Evolutionary conservation across 495 filamentous ascomycete species (phyloP), one percentile per base, ranked within the genome.

Genomic region (Hypomontagnella monticulosa): DNA sequence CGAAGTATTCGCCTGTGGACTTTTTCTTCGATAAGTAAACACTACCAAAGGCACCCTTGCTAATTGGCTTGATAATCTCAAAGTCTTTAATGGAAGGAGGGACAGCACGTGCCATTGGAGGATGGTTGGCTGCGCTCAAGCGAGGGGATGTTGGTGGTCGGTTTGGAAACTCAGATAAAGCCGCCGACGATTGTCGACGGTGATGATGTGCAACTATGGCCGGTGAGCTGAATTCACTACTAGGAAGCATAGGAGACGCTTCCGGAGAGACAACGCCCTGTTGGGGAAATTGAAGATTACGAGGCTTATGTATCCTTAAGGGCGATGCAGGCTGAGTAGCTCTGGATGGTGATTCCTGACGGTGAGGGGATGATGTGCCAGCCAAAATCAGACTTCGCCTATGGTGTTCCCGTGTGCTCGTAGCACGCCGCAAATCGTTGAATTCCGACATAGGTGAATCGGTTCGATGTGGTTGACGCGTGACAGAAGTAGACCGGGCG

Each of bases 61-160:
- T 99, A 73, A 99, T 99, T 19, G 95, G 95, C 68, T 99, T 99
- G 77, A 99, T 97, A 69, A 99, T 97, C 70, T 99, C 95, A 73
- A 99, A 99, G 71, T 99, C 95, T 71, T 97, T 98, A 80, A 99
- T 99, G 0, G 95, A 99, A 18, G 93, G 90, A 3, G 93, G 91
- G 5, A 92, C 88, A 4, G 95, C 93, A 40, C 93, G 89, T 32
- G 84, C 83, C 71, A 87, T 84, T 4, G 84, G 84, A 20, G 91
- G 89, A 38, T 93, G 89, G 57, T 91, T 89, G 4, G 89, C 89
- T 19, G 88, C 81, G 46, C 78, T 86, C 53, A 98, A 72, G 16
- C 92, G 87, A 11, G 95, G 95, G 1, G 95, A 99, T 6, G 88
- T 80, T 0, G 95, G 93, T 23, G 87, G 87, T 57, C 85, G 89